phyloP scores from a whole-genome alignment of 1,284 basidiomycete genomes.

The Flammula alnicola region DNA sequence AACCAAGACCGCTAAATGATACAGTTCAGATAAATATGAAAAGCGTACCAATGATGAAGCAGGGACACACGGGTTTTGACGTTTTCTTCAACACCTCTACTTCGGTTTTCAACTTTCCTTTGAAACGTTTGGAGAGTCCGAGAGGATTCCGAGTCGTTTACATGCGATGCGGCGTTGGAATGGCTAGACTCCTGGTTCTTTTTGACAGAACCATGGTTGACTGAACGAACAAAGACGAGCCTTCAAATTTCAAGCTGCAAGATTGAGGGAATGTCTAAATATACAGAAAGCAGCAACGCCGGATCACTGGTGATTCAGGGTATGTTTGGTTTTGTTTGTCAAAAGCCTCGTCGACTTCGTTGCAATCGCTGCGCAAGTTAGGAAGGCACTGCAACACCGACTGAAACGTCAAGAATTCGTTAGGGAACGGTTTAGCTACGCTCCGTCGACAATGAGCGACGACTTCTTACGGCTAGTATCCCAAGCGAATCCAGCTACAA shows the following conservation, averaged over 20 bases:
- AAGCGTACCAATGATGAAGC: not conserved
- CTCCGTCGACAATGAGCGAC: constrained; percentile 55
- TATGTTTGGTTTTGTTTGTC: constrained; percentile 19
- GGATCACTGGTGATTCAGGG: not conserved
- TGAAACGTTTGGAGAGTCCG: no score
- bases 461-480: constrained; percentile 78
- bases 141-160: no score
- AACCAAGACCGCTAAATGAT: constrained; percentile 17
- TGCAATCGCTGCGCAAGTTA: constrained; percentile 8
- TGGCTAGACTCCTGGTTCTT: not conserved
- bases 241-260: not conserved
- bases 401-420: constrained; percentile 15
- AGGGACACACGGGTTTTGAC: constrained; percentile 10
- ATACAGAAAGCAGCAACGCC: not conserved
- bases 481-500: constrained; percentile 69
- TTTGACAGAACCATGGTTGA: not conserved
- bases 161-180: no score
- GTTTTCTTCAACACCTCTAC: constrained; percentile 14
- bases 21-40: not conserved
- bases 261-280: no score
- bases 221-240: not conserved
- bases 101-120: no score
- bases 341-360: constrained; percentile 14
- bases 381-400: constrained; percentile 5
- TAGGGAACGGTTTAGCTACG: constrained; percentile 21